Percentiles rank a stretch among this genome's conserved stretches.
phyloP scores from a whole-genome alignment of 768 basidiomycete species.

The Dentipellis fragilis region DNA sequence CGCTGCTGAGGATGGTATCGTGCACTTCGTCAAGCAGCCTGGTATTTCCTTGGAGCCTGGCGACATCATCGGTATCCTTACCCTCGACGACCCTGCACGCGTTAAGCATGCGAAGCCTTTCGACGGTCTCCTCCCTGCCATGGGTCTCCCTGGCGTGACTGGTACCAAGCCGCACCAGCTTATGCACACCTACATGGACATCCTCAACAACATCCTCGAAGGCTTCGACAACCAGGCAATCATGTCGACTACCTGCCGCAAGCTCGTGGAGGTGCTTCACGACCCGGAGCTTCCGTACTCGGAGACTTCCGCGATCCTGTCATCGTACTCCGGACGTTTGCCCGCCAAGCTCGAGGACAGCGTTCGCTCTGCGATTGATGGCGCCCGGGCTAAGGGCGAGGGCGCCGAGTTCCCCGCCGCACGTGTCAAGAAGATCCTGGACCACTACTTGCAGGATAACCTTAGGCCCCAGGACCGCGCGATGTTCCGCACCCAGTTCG shows the following conservation, averaged over 20 bases:
- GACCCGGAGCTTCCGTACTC: slow-evolving; percentile 85
- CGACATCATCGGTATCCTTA: slow-evolving; percentile 93
- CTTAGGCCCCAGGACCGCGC: slow-evolving; percentile 72
- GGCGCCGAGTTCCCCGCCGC: slow-evolving; percentile 81
- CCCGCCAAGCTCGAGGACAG: slow-evolving; percentile 84
- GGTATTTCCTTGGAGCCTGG: slow-evolving; percentile 95
- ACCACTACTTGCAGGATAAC: slow-evolving; percentile 74
- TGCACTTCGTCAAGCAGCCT: slow-evolving; percentile 96
- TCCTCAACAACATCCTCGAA: slow-evolving; percentile 85
- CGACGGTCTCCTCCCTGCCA: slow-evolving; percentile 81
- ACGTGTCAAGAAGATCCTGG: slow-evolving; percentile 78
- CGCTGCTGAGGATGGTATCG: slow-evolving; percentile 86
- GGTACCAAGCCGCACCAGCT: slow-evolving; percentile 89
- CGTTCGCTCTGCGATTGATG: slow-evolving; percentile 70
- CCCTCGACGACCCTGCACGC: slow-evolving; percentile 89
- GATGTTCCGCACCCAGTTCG: slow-evolving; percentile 68
- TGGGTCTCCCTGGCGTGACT: slow-evolving; percentile 78
- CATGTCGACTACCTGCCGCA: slow-evolving; percentile 80
- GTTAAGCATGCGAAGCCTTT: slow-evolving; percentile 99
- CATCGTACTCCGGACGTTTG: slow-evolving; percentile 87
- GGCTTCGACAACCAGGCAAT: slow-evolving; percentile 95
- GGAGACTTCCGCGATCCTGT: slow-evolving; percentile 73
- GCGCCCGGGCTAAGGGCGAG: slow-evolving; percentile 62
- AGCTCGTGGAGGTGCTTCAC: slow-evolving; percentile 73
- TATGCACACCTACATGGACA: slow-evolving; percentile 59